Base-by-base conservation (phyloP, 2,329 filamentous ascomycete species). In the Huntiella moniliformis region DNA sequence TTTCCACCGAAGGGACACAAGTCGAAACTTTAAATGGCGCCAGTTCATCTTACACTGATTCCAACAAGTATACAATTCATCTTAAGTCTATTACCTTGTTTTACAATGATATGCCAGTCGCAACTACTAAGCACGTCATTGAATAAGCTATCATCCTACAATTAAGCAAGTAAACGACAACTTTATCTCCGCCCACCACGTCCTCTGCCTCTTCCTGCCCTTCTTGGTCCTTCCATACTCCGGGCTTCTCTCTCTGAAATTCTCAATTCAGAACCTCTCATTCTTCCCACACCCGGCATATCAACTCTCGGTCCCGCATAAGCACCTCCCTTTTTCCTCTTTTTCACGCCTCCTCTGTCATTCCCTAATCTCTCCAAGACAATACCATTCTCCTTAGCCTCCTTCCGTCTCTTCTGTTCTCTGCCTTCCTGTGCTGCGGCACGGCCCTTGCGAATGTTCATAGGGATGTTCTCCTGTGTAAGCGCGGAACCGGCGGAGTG, bases 341-440 rank as follows among this genome's bases (percentile, higher is more conserved):
- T 62, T 52, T 58, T 58, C 22, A 57, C 53, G 38, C 65, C 46
- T 13, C 35, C 39, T 12, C 31, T 38, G 32, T 44, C 65, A 45
- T 56, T 54, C 18, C 37, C 53, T 28, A 18, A 57, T 51, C 67
- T 69, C 66, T 96, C 91, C 32, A 96, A 65, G 42, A 96, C 77
- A 54, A 96, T 78, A 4, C 88, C 91, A 55, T 88, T 93, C 67
- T 96, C 88, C 56, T 71, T 75, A 2, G 91, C 91, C 59, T 94
- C 84, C 36, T 67, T 68, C 34, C 88, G 68, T 44, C 88, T 66
- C 64, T 72, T 81, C 10, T 71, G 64, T 59, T 95, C 87, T 49
- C 73, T 74, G 22, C 67, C 61, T 1, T 60, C 66, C 16, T 73
- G 73, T 44, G 86, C 84, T 1, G 72, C 70, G 12, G 66, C 65